phyloP scores from a whole-genome alignment of 2,329 filamentous ascomycete genomes.

The Talaromyces sp. region DNA sequence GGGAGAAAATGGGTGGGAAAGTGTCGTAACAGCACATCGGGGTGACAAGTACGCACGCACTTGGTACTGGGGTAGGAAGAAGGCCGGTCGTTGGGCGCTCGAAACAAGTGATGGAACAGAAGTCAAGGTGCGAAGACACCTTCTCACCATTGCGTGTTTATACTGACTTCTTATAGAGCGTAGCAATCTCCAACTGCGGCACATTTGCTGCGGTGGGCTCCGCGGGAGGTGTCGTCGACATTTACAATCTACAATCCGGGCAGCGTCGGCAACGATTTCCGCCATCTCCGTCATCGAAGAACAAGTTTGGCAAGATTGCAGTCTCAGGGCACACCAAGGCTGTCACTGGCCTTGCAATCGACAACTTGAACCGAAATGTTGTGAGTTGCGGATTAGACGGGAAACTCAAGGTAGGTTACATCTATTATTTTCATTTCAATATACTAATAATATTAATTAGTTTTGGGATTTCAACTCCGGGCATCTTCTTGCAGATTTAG shows the following conservation, averaged over 20 bases:
- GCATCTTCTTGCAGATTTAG: slow-evolving; percentile 71
- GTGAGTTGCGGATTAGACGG: slow-evolving; percentile 88
- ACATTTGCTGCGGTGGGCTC: slow-evolving; percentile 92
- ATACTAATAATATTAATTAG: slow-evolving; percentile 34
- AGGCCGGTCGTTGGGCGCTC: slow-evolving; percentile 89
- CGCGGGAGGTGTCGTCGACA: slow-evolving; percentile 76
- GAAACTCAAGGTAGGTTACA: slow-evolving; percentile 64
- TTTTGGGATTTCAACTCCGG: slow-evolving; percentile 97
- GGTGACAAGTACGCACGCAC: slow-evolving; percentile 81
- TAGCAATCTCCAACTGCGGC: slow-evolving; percentile 85
- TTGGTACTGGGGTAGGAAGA: slow-evolving; percentile 97
- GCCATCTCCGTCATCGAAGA: slow-evolving; percentile 63
- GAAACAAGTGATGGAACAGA: slow-evolving; percentile 78
- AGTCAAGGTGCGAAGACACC: slow-evolving; percentile 52
- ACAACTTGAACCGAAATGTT: slow-evolving; percentile 81
- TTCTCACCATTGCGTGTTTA: not conserved
- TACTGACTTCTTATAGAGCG: slow-evolving; percentile 54
- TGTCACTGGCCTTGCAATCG: slow-evolving; percentile 81
- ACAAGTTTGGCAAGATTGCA: slow-evolving; percentile 7
- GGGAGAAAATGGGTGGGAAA: slow-evolving; percentile 90
- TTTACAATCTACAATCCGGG: slow-evolving; percentile 96
- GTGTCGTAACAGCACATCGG: slow-evolving; percentile 87
- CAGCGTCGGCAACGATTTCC: slow-evolving; percentile 85
- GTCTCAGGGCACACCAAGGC: slow-evolving; percentile 64
- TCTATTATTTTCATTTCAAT: not conserved